Percentiles rank a stretch among this genome's conserved stretches.
phyloP scores from a whole-genome alignment of 768 basidiomycete species.

The Termitomyces heimii region DNA sequence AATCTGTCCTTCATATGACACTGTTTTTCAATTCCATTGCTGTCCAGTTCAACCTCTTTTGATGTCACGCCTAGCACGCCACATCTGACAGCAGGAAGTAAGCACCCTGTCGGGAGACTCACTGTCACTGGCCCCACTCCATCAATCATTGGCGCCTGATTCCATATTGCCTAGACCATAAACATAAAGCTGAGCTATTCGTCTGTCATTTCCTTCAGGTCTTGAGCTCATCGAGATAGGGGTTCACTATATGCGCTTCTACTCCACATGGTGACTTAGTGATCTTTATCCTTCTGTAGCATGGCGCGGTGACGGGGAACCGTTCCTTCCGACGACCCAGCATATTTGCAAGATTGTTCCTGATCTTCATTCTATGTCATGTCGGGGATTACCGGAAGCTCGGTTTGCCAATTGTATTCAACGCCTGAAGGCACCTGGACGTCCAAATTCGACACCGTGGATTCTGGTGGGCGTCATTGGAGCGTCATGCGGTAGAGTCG shows the following conservation, averaged over 20 bases:
- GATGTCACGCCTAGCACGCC: not conserved
- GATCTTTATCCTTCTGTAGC: not conserved
- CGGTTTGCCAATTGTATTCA: not conserved
- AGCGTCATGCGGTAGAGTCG: not conserved
- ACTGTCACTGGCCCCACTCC: not conserved
- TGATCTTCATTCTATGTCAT: not conserved
- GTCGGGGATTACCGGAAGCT: not conserved
- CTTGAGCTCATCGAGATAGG: not conserved
- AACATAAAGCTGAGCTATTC: not conserved
- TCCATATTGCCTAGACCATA: not conserved
- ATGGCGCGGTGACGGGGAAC: not conserved
- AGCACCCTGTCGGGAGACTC: not conserved
- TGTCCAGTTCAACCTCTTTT: not conserved
- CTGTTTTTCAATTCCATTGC: not conserved
- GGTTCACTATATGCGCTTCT: not conserved
- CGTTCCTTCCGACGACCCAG: not conserved
- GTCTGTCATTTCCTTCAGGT: no score
- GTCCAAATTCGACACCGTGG: not conserved
- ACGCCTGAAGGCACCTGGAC: not conserved
- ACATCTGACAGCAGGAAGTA: not conserved
- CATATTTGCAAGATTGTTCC: not conserved
- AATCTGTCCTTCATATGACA: not conserved
- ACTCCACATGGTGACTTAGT: not conserved
- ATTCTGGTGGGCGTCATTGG: not conserved
- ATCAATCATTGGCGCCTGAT: not conserved